Conservation (phyloP, 768 basidiomycete genomes). For the Boletus pseudo-olivaceus region DNA sequence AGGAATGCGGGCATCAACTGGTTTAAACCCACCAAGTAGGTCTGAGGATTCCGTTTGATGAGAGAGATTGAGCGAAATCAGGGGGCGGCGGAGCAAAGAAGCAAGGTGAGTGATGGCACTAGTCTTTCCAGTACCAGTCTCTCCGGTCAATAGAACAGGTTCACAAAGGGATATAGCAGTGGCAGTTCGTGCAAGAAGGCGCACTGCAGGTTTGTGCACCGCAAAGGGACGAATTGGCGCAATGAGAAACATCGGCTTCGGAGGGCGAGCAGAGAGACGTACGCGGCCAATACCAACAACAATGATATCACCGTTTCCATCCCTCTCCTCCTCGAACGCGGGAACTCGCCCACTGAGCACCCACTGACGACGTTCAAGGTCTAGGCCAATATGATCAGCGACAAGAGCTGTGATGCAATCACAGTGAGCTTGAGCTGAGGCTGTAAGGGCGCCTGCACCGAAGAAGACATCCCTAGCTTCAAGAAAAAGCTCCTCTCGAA, state of each 20-base stretch:
- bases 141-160: constrained; percentile 89
- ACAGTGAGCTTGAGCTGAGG: constrained; percentile 47
- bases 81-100: constrained; percentile 63
- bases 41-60: constrained; percentile 97
- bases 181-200: constrained; percentile 77
- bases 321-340: constrained; percentile 62
- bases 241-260: constrained; percentile 33
- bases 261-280: constrained; percentile 47
- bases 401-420: constrained; percentile 51
- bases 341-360: constrained; percentile 64
- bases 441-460: constrained; percentile 58
- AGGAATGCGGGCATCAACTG: constrained; percentile 83
- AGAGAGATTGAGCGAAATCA: constrained; percentile 90
- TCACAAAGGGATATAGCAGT: constrained; percentile 70
- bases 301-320: constrained; percentile 56
- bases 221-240: constrained; percentile 66
- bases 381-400: constrained; percentile 62
- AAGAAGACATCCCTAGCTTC: constrained; percentile 93
- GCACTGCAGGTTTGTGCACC: constrained; percentile 79
- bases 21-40: constrained; percentile 92
- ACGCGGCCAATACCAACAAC: constrained; percentile 63
- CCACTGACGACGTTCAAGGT: constrained; percentile 68
- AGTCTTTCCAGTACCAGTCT: constrained; percentile 99
- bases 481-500: constrained; percentile 86
- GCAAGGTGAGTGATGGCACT: constrained; percentile 87